Evolutionary conservation across 2,329 filamentous ascomycete species (phyloP).

Genomic region (Apiospora malaysiana): DNA sequence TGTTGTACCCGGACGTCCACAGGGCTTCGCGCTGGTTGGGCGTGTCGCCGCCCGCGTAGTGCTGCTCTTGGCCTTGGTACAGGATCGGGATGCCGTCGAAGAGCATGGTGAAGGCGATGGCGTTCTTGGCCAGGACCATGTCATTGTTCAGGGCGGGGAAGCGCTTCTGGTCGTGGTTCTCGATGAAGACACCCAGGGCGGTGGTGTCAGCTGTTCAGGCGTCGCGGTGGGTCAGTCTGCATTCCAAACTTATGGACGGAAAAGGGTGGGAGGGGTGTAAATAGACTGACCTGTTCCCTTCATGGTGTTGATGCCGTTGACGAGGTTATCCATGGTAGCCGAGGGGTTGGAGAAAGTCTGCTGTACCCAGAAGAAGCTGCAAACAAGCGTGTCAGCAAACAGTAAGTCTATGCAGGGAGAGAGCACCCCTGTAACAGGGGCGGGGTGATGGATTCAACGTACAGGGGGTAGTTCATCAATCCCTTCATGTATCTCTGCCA

Average conservation of each 20-base stretch:
- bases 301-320: conserved; percentile 38
- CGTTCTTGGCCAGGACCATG: conserved; percentile 55
- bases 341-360: conserved; percentile 40
- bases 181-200: conserved; percentile 50
- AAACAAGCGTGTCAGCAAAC: conserved; percentile 21
- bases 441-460: conserved; percentile 27
- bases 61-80: conserved; percentile 65
- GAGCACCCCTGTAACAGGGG: background rate
- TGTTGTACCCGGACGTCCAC: conserved; percentile 55
- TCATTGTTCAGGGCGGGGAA: conserved; percentile 53
- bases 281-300: conserved; percentile 28
- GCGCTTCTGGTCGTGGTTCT: conserved; percentile 56
- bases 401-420: background rate
- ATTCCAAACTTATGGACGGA: no score
- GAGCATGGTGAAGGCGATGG: conserved; percentile 60
- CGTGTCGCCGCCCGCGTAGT: conserved; percentile 49
- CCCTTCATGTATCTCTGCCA: conserved; percentile 55
- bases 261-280: no score
- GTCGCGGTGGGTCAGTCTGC: background rate
- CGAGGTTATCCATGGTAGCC: conserved; percentile 43
- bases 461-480: conserved; percentile 57
- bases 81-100: conserved; percentile 61
- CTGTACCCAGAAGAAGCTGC: conserved; percentile 48
- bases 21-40: conserved; percentile 56
- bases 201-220: conserved; percentile 36